Percentiles rank a stretch among this genome's conserved stretches.
phyloP scores from a whole-genome alignment of 768 basidiomycete species.

The Russula ochroleuca region DNA sequence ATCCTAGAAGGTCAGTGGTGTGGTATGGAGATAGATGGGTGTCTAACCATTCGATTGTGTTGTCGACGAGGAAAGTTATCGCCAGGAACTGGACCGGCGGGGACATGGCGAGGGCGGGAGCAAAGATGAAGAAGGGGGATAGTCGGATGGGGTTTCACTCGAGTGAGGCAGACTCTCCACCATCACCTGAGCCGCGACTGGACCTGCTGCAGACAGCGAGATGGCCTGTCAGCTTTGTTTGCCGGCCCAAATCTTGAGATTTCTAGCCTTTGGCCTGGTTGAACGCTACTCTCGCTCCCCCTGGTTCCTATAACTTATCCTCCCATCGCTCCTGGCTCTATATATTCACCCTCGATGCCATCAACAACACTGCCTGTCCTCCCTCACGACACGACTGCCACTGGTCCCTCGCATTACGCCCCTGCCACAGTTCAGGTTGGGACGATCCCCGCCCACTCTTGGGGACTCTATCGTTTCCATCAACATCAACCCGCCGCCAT shows the following conservation, averaged over 20 bases:
- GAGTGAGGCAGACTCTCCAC: background rate
- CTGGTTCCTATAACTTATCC: conserved; percentile 2
- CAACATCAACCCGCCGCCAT: conserved; percentile 17
- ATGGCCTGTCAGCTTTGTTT: background rate
- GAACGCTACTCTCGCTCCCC: background rate
- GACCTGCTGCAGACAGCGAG: background rate
- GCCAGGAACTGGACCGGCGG: conserved; percentile 24
- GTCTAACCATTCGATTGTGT: conserved; percentile 38
- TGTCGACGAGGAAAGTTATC: conserved; percentile 36
- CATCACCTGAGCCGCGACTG: background rate
- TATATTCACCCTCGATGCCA: conserved; percentile 17
- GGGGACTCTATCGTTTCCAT: conserved; percentile 12
- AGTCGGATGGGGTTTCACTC: background rate
- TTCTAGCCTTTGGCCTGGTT: background rate
- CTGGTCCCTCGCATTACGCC: background rate
- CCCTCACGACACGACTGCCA: conserved; percentile 4
- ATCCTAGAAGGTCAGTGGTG: conserved; percentile 46
- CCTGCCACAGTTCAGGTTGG: background rate
- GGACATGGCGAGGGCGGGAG: background rate
- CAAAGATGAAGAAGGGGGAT: background rate
- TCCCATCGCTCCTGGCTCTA: conserved; percentile 4
- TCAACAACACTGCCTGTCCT: conserved; percentile 18
- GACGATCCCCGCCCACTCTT: background rate
- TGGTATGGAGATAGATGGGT: background rate
- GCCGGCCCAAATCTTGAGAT: background rate